Conservation (phyloP, 805 yeast genomes). For the Millerozyma miso region DNA sequence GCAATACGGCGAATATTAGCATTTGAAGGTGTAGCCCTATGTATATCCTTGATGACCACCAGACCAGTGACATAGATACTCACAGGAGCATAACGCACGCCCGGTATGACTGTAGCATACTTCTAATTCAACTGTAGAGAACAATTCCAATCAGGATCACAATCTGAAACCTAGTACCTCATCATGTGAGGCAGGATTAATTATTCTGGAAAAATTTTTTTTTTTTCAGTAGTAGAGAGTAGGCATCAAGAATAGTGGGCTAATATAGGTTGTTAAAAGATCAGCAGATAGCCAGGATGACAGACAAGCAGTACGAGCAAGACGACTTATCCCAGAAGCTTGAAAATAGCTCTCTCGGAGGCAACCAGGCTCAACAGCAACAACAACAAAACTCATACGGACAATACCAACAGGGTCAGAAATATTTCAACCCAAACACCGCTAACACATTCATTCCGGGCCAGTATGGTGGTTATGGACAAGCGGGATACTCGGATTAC, state of each 20-base stretch:
- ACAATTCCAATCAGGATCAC: too few relatives aligned
- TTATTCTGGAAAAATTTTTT: neutral
- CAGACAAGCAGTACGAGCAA: conserved; percentile 32
- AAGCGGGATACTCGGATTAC: conserved; percentile 18
- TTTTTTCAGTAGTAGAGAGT: neutral
- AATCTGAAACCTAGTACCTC: neutral
- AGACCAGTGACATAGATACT: too few relatives aligned
- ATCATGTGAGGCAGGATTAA: neutral
- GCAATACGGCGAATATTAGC: too few relatives aligned
- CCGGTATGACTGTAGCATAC: too few relatives aligned
- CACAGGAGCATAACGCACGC: too few relatives aligned
- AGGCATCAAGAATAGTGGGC: neutral
- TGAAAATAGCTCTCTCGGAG: conserved; percentile 38
- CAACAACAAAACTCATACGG: conserved; percentile 24
- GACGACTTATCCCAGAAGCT: conserved; percentile 43
- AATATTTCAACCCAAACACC: conserved; percentile 44
- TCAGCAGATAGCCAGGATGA: conserved; percentile 12
- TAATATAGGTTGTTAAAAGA: neutral
- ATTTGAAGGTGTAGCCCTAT: too few relatives aligned
- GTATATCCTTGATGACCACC: too few relatives aligned
- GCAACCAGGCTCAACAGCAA: conserved; percentile 14
- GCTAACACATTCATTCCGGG: conserved; percentile 50
- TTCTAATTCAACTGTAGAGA: too few relatives aligned
- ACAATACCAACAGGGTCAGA: conserved; percentile 11
- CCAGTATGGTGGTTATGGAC: conserved; percentile 8